Base-by-base conservation (phyloP, 2,329 filamentous ascomycete species). In the Fusarium sacchari region DNA sequence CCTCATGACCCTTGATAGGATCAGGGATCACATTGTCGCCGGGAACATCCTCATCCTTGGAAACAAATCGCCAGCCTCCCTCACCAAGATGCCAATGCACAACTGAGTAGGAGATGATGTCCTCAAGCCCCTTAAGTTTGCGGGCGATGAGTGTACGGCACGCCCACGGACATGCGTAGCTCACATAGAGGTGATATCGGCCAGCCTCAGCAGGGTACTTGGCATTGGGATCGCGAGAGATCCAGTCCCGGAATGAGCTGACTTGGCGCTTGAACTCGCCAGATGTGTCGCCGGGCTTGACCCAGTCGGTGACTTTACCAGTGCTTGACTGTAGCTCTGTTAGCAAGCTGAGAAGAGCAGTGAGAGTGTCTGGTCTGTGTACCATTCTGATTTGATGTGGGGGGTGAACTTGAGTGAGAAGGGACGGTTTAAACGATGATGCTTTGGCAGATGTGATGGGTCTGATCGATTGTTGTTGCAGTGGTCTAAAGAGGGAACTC, bases 151-250 rank as follows among this genome's bases (percentile, higher is more conserved):
- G 87, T 0, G 94, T 92, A 47, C 96, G 92, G 79, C 94, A 94
- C 10, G 96, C 95, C 95, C 95, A 98, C 8, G 95, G 95, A 83
- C 95, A 98, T 12, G 95, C 95, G 83, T 97, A 97, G 78, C 93
- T 96, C 75, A 97, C 92, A 81, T 96, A 99, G 77, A 99, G 90
- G 84, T 99, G 96, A 82, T 99, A 99, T 63, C 96, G 89, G 60
- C 89, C 94, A 84, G 94, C 94, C 84, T 98, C 96, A 2, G 94
- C 89, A 10, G 94, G 93, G 77, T 95, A 98, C 81, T 91, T 84
- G 10, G 94, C 92, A 46, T 89, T 91, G 2, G 90, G 83, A 76
- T 94, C 89, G 71, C 88, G 89, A 37, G 93, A 94, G 82, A 97
- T 93, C 82, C 86, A 93, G 82, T 93, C 90, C 67, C 96, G 91